phyloP scores from a whole-genome alignment of 805 yeast genomes.

The Candida manassasensis region DNA sequence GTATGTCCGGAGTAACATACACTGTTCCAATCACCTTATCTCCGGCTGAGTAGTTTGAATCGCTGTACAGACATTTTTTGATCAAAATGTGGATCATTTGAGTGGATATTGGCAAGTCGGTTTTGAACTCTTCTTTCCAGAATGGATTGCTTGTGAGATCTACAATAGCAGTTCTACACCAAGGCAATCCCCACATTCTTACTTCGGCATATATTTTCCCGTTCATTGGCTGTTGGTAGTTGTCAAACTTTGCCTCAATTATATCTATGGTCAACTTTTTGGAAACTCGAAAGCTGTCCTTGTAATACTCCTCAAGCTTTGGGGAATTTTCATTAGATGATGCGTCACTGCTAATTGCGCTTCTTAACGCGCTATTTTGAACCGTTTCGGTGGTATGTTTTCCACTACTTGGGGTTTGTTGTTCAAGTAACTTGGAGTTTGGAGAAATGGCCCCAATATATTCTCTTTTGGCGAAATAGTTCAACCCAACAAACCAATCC shows the following conservation, averaged over 20 bases:
- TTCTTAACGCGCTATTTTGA: background rate
- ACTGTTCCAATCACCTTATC: constrained; percentile 52
- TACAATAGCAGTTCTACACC: constrained; percentile 74
- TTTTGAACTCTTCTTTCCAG: constrained; percentile 75
- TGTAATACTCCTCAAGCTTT: constrained; percentile 13
- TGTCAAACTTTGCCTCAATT: constrained; percentile 57
- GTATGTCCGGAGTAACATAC: constrained; percentile 48
- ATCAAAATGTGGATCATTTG: constrained; percentile 48
- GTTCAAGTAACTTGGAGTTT: constrained; percentile 3
- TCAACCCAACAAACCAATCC: constrained; percentile 70
- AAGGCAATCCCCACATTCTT: constrained; percentile 63
- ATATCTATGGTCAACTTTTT: constrained; percentile 53
- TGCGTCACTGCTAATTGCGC: background rate
- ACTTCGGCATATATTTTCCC: constrained; percentile 61
- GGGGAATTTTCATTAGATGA: constrained; percentile 4
- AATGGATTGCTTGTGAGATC: constrained; percentile 51
- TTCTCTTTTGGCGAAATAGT: constrained; percentile 59
- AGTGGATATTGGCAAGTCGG: constrained; percentile 56
- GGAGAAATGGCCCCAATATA: constrained; percentile 33
- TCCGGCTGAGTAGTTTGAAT: constrained; percentile 18
- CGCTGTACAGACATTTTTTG: constrained; percentile 27
- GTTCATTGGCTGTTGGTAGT: constrained; percentile 6
- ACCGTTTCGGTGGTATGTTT: too few relatives aligned
- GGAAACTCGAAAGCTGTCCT: constrained; percentile 47
- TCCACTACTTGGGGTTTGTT: too few relatives aligned